Evolutionary conservation across 495 filamentous ascomycete genomes (phyloP).

Genomic region (Penicillium egyptiacum): DNA sequence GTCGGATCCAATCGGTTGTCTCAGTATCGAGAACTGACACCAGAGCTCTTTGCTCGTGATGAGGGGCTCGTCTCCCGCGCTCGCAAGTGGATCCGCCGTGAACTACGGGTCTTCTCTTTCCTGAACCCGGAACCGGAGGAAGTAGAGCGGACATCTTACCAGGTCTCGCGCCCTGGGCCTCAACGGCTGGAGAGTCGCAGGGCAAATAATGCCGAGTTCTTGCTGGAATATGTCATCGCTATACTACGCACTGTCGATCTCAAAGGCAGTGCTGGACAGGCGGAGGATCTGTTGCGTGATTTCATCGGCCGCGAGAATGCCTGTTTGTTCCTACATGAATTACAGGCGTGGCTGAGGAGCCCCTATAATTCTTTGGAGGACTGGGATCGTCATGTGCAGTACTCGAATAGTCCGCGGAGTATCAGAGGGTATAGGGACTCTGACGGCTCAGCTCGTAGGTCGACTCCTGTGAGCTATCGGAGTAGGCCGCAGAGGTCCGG

Average conservation of each 20-base stretch:
- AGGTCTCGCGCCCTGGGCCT: conserved; percentile 33
- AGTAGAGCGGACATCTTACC: conserved; percentile 15
- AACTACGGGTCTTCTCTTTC: conserved; percentile 85
- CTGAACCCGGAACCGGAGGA: conserved; percentile 48
- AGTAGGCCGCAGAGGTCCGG: conserved; percentile 6
- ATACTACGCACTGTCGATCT: conserved; percentile 89
- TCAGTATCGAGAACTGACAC: conserved; percentile 72
- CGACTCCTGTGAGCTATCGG: conserved; percentile 21
- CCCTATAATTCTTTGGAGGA: conserved; percentile 66
- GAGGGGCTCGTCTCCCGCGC: conserved; percentile 75
- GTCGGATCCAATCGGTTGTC: conserved; percentile 83
- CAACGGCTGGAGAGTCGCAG: conserved; percentile 48
- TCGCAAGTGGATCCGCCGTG: conserved; percentile 83
- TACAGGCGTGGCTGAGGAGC: conserved; percentile 78
- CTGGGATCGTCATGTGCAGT: conserved; percentile 84
- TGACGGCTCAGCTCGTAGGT: conserved; percentile 11
- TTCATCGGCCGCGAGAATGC: conserved; percentile 80
- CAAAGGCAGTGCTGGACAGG: conserved; percentile 79
- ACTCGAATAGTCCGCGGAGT: conserved; percentile 38
- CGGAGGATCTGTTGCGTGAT: conserved; percentile 84
- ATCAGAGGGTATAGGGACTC: background rate
- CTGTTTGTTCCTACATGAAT: conserved; percentile 79
- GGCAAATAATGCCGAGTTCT: conserved; percentile 79
- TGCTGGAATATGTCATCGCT: conserved; percentile 85
- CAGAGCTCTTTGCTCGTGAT: conserved; percentile 60